Evolutionary conservation across 2,329 filamentous ascomycete genomes (phyloP), one percentile per base, ranked within the genome.

Genomic region (Harringtonia lauricola): DNA sequence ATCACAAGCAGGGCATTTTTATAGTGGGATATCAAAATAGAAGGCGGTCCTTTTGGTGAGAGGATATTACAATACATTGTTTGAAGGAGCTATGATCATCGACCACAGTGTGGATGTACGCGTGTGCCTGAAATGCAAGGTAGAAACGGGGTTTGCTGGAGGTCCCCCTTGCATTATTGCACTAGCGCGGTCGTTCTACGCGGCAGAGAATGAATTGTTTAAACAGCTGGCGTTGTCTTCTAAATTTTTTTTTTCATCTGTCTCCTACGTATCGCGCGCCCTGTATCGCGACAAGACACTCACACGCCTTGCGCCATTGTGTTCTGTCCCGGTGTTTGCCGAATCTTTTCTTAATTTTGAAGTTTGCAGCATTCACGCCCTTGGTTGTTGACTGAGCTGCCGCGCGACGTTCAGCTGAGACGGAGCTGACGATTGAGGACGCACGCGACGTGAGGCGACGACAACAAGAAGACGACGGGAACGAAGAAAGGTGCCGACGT

Each of bases 241-340:
- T 22, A 28, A 14, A 38, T 9, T 13, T 14, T 41, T 41, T 41
- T 42, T 43, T 43, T 43, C n/a, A n/a, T n/a, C n/a, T n/a, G n/a
- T n/a, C n/a, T n/a, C n/a, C n/a, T n/a, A n/a, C n/a, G n/a, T n/a
- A n/a, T n/a, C n/a, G n/a, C 42, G 42, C 42, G 42, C 39, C 29
- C 33, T 33, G 28, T 18, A 3, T 21, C 28, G 8, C 33, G 14
- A 29, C n/a, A 18, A 36, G 8, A 19, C 7, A 14, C 14, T 36
- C 17, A 15, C n/a, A 10, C 15, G 9, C 30, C 28, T 8, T n/a
- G 2, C 5, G 13, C 18, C 18, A 13, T 40, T 17, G 7, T 3
- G 28, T 40, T 15, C 24, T 8, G 30, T n/a, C 10, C 9, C 15
- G 24, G 36, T 13, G 19, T 21, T 28, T 35, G n/a, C n/a, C n/a